Evolutionary conservation across 2,329 filamentous ascomycete species (phyloP).

Genomic region (Ophiocordyceps australis): DNA sequence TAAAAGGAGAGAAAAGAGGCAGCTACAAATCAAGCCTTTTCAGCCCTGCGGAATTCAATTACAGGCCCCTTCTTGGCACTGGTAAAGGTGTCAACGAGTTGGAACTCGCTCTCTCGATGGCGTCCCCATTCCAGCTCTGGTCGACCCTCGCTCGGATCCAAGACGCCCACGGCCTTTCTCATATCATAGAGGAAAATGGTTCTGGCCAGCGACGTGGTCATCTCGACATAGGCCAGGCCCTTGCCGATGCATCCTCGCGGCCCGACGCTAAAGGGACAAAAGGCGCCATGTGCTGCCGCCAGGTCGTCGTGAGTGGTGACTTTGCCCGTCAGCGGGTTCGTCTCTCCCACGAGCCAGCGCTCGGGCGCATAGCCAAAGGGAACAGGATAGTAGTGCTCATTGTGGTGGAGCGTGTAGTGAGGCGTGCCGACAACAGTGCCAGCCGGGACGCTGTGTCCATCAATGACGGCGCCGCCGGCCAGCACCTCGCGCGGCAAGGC

Average conservation of each 20-base stretch:
- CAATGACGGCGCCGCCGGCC: constrained; percentile 32
- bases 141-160: constrained; percentile 33
- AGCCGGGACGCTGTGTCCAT: constrained; percentile 32
- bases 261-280: constrained; percentile 57
- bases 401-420: constrained; percentile 52
- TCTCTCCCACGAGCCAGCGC: constrained; percentile 39
- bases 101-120: constrained; percentile 41
- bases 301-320: constrained; percentile 30
- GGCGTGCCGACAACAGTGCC: constrained; percentile 47
- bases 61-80: constrained; percentile 54
- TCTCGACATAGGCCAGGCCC: constrained; percentile 47
- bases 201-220: constrained; percentile 43
- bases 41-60: constrained; percentile 35
- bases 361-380: constrained; percentile 43
- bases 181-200: constrained; percentile 44
- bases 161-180: constrained; percentile 26
- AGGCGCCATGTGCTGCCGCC: constrained; percentile 43
- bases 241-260: constrained; percentile 58
- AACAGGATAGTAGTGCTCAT: constrained; percentile 39
- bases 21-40: constrained; percentile 4
- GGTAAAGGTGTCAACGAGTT: constrained; percentile 56
- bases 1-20: not conserved
- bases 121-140: constrained; percentile 31
- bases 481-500: constrained; percentile 42
- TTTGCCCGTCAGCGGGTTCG: constrained; percentile 15